A percentile compares a stretch with the other conserved stretches of the same genome.
Conservation (phyloP, 768 basidiomycete species). For the Tulasnella sp. region DNA sequence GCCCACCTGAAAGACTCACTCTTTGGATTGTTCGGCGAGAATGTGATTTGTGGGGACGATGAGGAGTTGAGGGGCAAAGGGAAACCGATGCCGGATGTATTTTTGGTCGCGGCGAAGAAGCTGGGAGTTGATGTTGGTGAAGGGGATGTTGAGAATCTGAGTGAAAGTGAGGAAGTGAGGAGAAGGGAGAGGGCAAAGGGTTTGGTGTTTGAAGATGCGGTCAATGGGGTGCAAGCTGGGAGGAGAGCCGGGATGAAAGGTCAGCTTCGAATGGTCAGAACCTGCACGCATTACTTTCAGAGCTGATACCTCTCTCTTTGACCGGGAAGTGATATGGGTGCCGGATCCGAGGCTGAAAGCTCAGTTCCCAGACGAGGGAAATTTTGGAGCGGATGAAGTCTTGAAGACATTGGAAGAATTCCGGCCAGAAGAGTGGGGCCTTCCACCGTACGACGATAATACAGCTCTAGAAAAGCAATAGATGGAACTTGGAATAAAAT, state of each 20-base stretch:
- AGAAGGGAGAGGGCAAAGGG: slow-evolving; percentile 45
- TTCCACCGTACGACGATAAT: slow-evolving; percentile 47
- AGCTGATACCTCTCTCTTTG: not conserved
- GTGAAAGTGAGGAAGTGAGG: slow-evolving; percentile 29
- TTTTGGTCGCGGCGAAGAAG: slow-evolving; percentile 57
- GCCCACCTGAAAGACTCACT: slow-evolving; percentile 41
- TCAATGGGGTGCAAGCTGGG: slow-evolving; percentile 67
- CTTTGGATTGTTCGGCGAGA: slow-evolving; percentile 50
- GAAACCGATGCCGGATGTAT: slow-evolving; percentile 80
- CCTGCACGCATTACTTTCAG: not conserved
- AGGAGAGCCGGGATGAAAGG: slow-evolving; percentile 81
- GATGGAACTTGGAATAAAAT: no score
- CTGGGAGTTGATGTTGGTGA: slow-evolving; percentile 46
- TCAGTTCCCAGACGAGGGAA: slow-evolving; percentile 35
- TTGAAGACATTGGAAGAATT: slow-evolving; percentile 59
- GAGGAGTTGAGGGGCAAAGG: slow-evolving; percentile 30
- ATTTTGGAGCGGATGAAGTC: slow-evolving; percentile 42
- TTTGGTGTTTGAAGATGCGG: slow-evolving; percentile 73
- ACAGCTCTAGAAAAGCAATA: no score
- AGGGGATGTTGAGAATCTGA: slow-evolving; percentile 25
- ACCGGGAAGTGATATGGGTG: slow-evolving; percentile 62
- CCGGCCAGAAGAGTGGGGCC: slow-evolving; percentile 70
- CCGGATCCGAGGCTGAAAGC: slow-evolving; percentile 53
- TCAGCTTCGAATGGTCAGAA: slow-evolving; percentile 30
- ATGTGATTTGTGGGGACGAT: slow-evolving; percentile 66